Percentiles rank a stretch among this genome's conserved stretches.
phyloP scores from a whole-genome alignment of 805 yeast species.

The Cyberlindnera nakhonratchasimensis region DNA sequence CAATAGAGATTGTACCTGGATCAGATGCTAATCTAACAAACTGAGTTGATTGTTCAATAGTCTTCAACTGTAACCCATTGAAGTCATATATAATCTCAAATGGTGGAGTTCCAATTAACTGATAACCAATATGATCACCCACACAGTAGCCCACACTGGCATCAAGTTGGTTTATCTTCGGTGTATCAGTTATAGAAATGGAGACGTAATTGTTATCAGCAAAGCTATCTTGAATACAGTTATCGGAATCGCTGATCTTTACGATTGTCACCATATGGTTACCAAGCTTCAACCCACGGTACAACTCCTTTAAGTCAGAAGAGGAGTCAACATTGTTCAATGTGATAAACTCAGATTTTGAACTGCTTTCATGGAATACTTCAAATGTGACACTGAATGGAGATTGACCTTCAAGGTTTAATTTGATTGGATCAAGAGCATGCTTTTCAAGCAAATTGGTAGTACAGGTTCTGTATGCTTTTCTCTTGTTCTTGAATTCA shows the following conservation, averaged over 20 bases:
- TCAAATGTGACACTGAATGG: constrained; percentile 61
- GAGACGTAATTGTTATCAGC: constrained; percentile 41
- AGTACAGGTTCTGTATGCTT: constrained; percentile 49
- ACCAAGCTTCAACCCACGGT: constrained; percentile 61
- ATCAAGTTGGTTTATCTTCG: constrained; percentile 52
- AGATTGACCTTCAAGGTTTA: constrained; percentile 52
- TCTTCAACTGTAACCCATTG: constrained; percentile 55
- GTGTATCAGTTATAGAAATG: constrained; percentile 72
- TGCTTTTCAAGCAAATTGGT: constrained; percentile 34
- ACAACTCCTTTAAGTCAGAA: constrained; percentile 41
- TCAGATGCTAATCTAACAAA: constrained; percentile 72
- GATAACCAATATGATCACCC: constrained; percentile 82
- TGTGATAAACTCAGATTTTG: constrained; percentile 44
- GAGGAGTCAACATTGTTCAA: constrained; percentile 41
- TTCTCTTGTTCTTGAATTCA: constrained; percentile 43
- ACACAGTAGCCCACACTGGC: constrained; percentile 67
- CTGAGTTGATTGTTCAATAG: constrained; percentile 46
- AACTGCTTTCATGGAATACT: constrained; percentile 58
- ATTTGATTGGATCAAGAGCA: constrained; percentile 47
- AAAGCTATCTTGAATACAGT: constrained; percentile 54
- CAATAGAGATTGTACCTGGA: constrained; percentile 71
- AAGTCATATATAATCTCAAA: constrained; percentile 73
- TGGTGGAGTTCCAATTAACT: constrained; percentile 76
- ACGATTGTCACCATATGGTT: constrained; percentile 58
- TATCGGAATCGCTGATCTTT: constrained; percentile 62